phyloP scores from a whole-genome alignment of 2,329 filamentous ascomycete genomes.

The Passalora sequoiae region DNA sequence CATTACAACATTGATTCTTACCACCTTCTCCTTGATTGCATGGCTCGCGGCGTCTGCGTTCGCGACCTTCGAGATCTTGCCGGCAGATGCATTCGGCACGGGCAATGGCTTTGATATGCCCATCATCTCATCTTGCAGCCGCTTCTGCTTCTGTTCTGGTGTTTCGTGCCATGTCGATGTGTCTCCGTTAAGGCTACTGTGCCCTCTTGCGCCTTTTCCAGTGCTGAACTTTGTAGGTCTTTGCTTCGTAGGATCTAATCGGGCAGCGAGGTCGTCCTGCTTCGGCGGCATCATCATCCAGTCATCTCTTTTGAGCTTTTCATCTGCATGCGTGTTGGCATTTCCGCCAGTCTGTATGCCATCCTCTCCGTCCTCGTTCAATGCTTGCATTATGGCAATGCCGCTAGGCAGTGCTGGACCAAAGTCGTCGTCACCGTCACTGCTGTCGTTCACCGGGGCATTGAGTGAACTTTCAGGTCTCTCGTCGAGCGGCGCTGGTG shows the following conservation, averaged over 20 bases:
- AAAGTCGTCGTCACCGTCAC: conserved; percentile 40
- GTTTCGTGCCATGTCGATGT: conserved; percentile 83
- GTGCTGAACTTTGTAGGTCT: conserved; percentile 78
- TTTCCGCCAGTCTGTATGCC: conserved; percentile 15
- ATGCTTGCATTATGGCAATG: conserved; percentile 6
- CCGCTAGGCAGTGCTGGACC: conserved; percentile 41
- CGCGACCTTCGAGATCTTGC: conserved; percentile 11
- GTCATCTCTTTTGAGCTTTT: conserved; percentile 63
- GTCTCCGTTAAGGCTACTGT: conserved; percentile 36
- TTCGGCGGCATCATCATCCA: conserved; percentile 51
- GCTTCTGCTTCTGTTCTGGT: conserved; percentile 76
- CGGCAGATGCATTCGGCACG: conserved; percentile 15
- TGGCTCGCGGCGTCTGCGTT: conserved; percentile 24
- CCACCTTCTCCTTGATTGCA: conserved; percentile 56
- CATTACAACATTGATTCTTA: too few species aligned
- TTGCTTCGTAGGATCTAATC: conserved; percentile 78
- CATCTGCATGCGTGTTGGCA: conserved; percentile 19
- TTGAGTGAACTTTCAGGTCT: conserved; percentile 38
- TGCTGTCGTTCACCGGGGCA: conserved; percentile 27
- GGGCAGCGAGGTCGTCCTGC: conserved; percentile 48
- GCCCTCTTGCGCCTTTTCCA: conserved; percentile 52
- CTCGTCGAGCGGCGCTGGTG: conserved; percentile 47
- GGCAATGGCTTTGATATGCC: conserved; percentile 54
- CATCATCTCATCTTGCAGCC: conserved; percentile 75
- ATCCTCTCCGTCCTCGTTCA: conserved; percentile 26